Evolutionary conservation across 1,284 basidiomycete species (phyloP), one percentile per base, ranked within the genome.

Genomic region (Puccinia horiana): DNA sequence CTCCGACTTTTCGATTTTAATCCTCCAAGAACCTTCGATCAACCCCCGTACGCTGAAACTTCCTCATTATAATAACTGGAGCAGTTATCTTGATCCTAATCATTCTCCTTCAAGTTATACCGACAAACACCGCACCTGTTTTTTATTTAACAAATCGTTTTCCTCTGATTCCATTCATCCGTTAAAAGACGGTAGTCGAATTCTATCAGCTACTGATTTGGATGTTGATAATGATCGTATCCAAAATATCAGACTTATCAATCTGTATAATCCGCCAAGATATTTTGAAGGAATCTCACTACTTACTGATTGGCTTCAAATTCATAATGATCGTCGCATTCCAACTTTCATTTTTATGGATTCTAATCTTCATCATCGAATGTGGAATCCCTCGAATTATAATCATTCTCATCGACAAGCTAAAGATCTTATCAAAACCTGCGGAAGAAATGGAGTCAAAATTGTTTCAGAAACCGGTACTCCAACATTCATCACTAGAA

Each of bases 391-490:
- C 9, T 11, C 42, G 54, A 54, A 35, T 11, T 75, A 75, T 35
- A 4, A 6, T 8, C 72, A 75, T 26, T 11, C 26, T 23, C 72
- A 76, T 29, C 35, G n/a, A 1, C 2, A 52, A 49, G n/a, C 42
- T n/a, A 49, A 47, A 44, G 3, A 5, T 3, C 70, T 72, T 2
- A 76, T 76, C 35, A 54, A 42, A 26, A 49, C 37, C 5, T 76
- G 73, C 32, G 73, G 73, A 1, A 18, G n/a, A 11, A 61, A 54
- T 35, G 73, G 73, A 3, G 58, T 76, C 26, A 76, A 76, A 76
- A 16, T 61, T 4, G 42, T 76, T 6, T 76, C 73, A 37, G 44
- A 58, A 20, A 76, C 11, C 58, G 29, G 40, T 23, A 44, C 40
- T 26, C 73, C 73, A 3, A 76, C 73, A 6, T 76, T 54, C 26